phyloP scores from a whole-genome alignment of 768 basidiomycete genomes.

The Lactifluus echinatus region DNA sequence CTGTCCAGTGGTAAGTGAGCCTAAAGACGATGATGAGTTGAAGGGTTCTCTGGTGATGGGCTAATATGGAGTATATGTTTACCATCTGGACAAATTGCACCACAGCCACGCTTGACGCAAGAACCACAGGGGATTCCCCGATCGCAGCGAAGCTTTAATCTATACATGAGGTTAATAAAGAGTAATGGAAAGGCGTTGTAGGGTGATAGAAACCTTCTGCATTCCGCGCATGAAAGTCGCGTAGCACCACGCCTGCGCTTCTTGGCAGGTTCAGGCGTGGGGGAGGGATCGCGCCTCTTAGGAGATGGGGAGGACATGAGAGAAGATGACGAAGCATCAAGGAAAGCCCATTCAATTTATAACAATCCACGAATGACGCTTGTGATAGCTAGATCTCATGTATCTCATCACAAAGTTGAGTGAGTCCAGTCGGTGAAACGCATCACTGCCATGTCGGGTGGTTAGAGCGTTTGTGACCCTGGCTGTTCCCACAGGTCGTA shows the following conservation, averaged over 20 bases:
- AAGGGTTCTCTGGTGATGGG: not conserved
- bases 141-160: constrained; percentile 68
- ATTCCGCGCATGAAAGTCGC: constrained; percentile 72
- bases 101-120: constrained; percentile 73
- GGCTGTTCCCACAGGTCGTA: not conserved
- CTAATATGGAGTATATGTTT: constrained; percentile 8
- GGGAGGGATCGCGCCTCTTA: constrained; percentile 27
- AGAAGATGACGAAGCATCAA: constrained; percentile 25
- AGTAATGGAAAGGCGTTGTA: constrained; percentile 13
- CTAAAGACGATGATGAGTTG: constrained; percentile 29
- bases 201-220: constrained; percentile 45
- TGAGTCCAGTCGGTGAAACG: not conserved
- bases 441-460: constrained; percentile 6
- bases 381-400: not conserved
- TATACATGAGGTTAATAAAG: constrained; percentile 23
- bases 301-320: constrained; percentile 20
- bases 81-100: constrained; percentile 78
- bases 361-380: not conserved
- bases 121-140: constrained; percentile 69
- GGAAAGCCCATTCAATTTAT: not conserved
- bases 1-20: constrained; percentile 73
- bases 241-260: constrained; percentile 56
- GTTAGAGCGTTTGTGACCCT: not conserved
- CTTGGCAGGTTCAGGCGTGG: constrained; percentile 32
- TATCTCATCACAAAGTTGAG: not conserved